phyloP scores from a whole-genome alignment of 2,329 filamentous ascomycete species.

The Aspergillus sp. region DNA sequence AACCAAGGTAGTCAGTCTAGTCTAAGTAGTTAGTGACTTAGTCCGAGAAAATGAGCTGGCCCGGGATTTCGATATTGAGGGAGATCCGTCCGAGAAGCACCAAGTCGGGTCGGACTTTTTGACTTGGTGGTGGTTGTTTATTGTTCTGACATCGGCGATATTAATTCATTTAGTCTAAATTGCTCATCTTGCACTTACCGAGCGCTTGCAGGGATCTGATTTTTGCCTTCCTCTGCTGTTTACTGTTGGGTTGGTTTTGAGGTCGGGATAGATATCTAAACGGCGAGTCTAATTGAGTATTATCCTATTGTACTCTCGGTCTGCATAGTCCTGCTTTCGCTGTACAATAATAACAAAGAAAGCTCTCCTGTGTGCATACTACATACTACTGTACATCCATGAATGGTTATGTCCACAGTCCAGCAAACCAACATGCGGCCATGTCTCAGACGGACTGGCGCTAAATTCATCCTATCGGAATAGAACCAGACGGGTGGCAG shows the following conservation, averaged over 20 bases:
- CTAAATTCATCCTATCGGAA: conserved; percentile 11
- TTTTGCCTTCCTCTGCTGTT: no score
- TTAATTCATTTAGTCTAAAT: background rate
- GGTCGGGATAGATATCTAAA: no score
- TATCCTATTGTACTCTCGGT: no score
- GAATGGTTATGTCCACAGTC: no score
- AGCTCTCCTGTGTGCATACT: background rate
- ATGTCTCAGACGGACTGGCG: conserved; percentile 9
- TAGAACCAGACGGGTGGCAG: conserved; percentile 7
- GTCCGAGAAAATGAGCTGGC: background rate
- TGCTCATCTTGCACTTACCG: no score
- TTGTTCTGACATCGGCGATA: background rate
- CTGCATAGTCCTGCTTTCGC: no score
- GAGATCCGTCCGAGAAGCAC: no score
- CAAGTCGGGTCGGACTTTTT: no score
- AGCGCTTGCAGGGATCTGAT: background rate
- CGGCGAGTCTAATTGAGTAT: no score
- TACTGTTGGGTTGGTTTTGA: no score
- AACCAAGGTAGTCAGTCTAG: background rate
- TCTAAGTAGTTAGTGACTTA: background rate
- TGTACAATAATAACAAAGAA: no score
- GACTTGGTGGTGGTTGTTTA: no score
- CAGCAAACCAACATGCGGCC: background rate
- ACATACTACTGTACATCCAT: background rate
- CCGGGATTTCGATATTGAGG: background rate